Base-by-base conservation (phyloP, 1,284 basidiomycete genomes). In the Lignosus rhinocerotis region DNA sequence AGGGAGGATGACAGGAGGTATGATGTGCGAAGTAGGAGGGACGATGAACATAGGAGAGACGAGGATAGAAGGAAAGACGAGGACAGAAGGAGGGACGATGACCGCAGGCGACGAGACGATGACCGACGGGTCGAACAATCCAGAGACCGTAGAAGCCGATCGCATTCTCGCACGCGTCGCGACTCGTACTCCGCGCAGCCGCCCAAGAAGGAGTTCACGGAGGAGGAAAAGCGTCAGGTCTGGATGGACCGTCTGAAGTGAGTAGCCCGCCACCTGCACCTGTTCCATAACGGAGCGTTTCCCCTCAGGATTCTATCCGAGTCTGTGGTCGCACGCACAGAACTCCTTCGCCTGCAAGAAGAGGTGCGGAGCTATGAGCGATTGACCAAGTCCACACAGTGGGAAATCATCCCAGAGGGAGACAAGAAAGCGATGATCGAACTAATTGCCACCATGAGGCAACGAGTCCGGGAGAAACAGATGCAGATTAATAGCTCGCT, bases 231-330 rank as follows among this genome's bases (percentile, higher is more conserved):
- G 54, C 58, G 65, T 7, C 59, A 56, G n/a, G 43, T 66, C n/a
- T 75, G 73, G 73, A 55, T 62, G 5, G 66, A 69, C 19, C 70
- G 73, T 16, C 63, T 74, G 51, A 66, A 65, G 73, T 75, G 57
- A 55, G 73, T 67, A 11, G 8, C n/a, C 10, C 14, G 33, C 25
- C 7, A 17, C 51, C 31, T 25, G 19, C 41, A 44, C 43, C 56
- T 43, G n/a, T 1, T 31, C 17, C 25, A 25, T 16, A 25, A 25
- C 50, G 14, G 14, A 19, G 16, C 31, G 44, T 21, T 19, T 21
- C 19, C 4, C 25, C 19, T 30, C 51, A 74, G 72, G 17, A 31
- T 65, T 16, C 47, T 73, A 9, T 59, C 69, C 1, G 64, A 68
- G 19, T 69, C 68, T n/a, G 66, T 72, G 9, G 53, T 56, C 7